Percentiles rank a stretch among this genome's conserved stretches.
phyloP scores from a whole-genome alignment of 768 basidiomycete species.

The Epithele typhae region DNA sequence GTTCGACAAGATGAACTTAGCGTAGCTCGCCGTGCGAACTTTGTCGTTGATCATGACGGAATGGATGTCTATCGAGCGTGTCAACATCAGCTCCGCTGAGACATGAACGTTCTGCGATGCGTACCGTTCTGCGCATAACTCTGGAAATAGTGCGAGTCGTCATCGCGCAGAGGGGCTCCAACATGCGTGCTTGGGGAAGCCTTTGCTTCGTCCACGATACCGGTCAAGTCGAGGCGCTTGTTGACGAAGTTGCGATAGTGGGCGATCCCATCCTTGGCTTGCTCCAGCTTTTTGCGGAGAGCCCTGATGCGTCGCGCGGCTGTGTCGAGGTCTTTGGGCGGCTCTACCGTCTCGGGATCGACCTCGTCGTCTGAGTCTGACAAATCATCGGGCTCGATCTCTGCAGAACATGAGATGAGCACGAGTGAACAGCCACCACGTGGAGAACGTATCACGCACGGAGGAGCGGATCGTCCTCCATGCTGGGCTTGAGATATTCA shows the following conservation, averaged over 20 bases:
- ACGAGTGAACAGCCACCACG: neutral
- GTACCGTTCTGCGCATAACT: conserved; percentile 86
- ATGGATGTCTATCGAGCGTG: conserved; percentile 67
- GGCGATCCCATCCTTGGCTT: conserved; percentile 52
- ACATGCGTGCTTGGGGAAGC: conserved; percentile 27
- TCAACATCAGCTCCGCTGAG: neutral
- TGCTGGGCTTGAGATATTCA: conserved; percentile 72
- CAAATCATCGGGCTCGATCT: conserved; percentile 66
- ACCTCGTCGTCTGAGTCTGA: conserved; percentile 79
- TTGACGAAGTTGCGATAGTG: conserved; percentile 60
- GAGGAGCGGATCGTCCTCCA: conserved; percentile 86
- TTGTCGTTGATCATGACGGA: conserved; percentile 96
- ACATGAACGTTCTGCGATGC: neutral
- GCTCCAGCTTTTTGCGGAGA: conserved; percentile 59
- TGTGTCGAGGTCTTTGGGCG: conserved; percentile 27
- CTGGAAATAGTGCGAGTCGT: conserved; percentile 92
- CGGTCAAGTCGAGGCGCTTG: conserved; percentile 44
- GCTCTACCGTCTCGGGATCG: conserved; percentile 21
- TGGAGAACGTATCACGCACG: conserved; percentile 53
- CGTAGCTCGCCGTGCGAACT: conserved; percentile 91
- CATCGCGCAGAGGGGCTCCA: conserved; percentile 51
- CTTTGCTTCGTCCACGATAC: conserved; percentile 38
- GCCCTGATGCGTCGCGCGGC: conserved; percentile 45
- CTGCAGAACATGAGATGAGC: conserved; percentile 22
- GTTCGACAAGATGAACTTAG: conserved; percentile 83